Evolutionary conservation across 768 basidiomycete species (phyloP), one percentile per base, ranked within the genome.

Genomic region (Mycena epipterygia): DNA sequence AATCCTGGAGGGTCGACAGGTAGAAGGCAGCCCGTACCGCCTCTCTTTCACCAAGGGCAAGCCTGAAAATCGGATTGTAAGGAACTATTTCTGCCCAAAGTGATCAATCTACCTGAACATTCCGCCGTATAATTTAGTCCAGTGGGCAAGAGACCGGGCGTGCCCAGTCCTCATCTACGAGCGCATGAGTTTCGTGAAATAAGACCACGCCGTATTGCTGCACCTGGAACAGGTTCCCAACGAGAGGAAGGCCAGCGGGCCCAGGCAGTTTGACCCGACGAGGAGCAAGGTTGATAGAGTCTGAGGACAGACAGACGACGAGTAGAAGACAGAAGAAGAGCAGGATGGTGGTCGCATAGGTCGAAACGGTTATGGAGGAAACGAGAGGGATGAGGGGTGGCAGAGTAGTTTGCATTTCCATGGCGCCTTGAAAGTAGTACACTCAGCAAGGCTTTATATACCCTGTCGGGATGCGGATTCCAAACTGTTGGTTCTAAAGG

Each of bases 161-260:
- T 68, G 67, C 9, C 67, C 67, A 12, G 67, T 42, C 51, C 67
- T 62, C 60, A 68, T 68, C 67, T 68, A 23, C 12, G 5, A 41
- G 17, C 13, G 3, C 14, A 16, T 49, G 8, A 58, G 56, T 7
- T 17, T 17, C 12, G 25, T 23, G 5, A 25, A 49, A 29, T 3
- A n/a, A 39, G 21, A 1, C 3, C 6, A 12, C 21, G 21, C 25
- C 17, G n/a, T 48, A 51, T 29, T 27, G 0, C 0, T 37, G 57
- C n/a, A 68, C 59, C 33, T 68, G 67, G 17, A 68, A 55, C 14
- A 68, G 58, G 30, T 68, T 68, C 39, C 67, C 67, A 14, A 68
- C 17, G 1, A 68, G 21, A 41, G 67, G 67, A 17, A 61, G 59
- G 11, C 67, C 67, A 16, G 23, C 13, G 7, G 67, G 67, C 11